A percentile compares a stretch with the other conserved stretches of the same genome.
These are phyloP conservation scores for Harrya chromipes DNA, from an alignment of 768 basidiomycete species.

Conservation along the genomic window DNA sequence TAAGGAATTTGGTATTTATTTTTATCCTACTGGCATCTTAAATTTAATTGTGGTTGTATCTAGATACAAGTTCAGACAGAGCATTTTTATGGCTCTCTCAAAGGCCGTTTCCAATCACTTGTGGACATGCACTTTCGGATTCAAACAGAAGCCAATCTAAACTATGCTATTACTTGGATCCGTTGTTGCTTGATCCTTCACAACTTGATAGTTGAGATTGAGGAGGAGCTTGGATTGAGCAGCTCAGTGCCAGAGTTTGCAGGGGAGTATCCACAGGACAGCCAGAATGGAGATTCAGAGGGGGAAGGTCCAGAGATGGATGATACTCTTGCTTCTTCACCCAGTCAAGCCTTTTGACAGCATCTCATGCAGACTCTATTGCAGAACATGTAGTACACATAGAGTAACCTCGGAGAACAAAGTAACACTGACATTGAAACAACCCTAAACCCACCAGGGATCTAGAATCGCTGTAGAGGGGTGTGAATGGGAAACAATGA, in stretches of 20 bases:
- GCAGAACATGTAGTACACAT: too few relatives aligned
- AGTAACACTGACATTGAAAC: too few relatives aligned
- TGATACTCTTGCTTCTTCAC: neutral
- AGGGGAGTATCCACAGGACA: neutral
- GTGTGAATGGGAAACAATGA: too few relatives aligned
- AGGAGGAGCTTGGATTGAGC: constrained; percentile 1
- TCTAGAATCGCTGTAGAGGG: too few relatives aligned
- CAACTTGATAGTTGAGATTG: constrained; percentile 12
- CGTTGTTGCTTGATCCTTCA: constrained; percentile 11
- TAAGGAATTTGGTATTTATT: constrained; percentile 3
- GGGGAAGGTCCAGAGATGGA: neutral
- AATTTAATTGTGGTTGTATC: constrained; percentile 7
- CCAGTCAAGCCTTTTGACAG: neutral
- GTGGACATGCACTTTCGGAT: constrained; percentile 5
- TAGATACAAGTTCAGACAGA: constrained; percentile 23
- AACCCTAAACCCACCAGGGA: too few relatives aligned
- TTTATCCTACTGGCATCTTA: neutral
- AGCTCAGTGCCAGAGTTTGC: neutral
- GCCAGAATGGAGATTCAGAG: neutral
- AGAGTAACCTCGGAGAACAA: too few relatives aligned
- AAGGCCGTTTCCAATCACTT: constrained; percentile 8
- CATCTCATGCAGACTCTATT: too few relatives aligned
- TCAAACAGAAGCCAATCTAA: neutral
- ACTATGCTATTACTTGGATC: constrained; percentile 4
- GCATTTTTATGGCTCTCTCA: constrained; percentile 15